Base-by-base conservation (phyloP, 2,329 filamentous ascomycete genomes). In the Calonectria hongkongensis region DNA sequence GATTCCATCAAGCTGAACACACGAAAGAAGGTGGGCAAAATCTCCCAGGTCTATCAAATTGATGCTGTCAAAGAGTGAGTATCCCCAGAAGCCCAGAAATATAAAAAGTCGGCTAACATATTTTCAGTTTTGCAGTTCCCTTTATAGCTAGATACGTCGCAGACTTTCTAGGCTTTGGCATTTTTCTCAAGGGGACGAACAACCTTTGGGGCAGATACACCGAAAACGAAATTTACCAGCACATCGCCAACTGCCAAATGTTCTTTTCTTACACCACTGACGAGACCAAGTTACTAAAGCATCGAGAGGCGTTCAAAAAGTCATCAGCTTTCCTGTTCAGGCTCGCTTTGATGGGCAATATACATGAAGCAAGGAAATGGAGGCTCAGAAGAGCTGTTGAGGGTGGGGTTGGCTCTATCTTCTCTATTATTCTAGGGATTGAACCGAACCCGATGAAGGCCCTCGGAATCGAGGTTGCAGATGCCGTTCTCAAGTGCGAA, bases 201-300 rank as follows among this genome's bases (percentile, higher is more conserved):
- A 77, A 64, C 28, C 68, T 66, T 0, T 54, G 56, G 16, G 70
- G 41, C 0, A 72, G 45, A 2, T 72, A 74, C 58, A 70, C 64
- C 0, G 77, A 79, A 58, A 79, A 79, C 28, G 74, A 78, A 27
- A 74, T 79, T 2, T 79, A 79, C 6, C 76, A 78, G 51, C 78
- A 79, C 47, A 79, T 79, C 64, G 78, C 75, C 8, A 78, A 79
- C 65, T 79, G 78, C 16, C 78, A 79, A 21, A 51, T 74, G 0
- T 79, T 79, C 71, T 64, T 79, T 0, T 68, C 77, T 0, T 79
- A 79, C 39, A 77, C 76, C 54, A 41, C 70, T 0, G 78, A 79
- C 6, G 78, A 79, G 21, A 79, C 78, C 3, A 79, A 79, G 70
- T 60, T 71, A 18, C 27, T 78, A 21, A 70, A 78, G 43, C 74